phyloP scores from a whole-genome alignment of 768 basidiomycete species.

The Royoungia palumana region DNA sequence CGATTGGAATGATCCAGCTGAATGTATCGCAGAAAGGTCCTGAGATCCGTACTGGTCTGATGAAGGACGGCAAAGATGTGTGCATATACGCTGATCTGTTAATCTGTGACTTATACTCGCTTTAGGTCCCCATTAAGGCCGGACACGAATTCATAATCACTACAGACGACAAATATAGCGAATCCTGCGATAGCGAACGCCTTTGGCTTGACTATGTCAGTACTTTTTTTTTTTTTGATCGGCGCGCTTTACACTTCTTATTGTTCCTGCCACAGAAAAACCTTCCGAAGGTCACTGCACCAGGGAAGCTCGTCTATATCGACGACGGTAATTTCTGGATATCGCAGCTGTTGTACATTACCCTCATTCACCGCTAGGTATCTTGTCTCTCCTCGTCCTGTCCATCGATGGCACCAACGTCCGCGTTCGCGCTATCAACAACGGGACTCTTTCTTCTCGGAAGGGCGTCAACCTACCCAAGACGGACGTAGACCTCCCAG shows the following conservation, averaged over 20 bases:
- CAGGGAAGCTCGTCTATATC: slow-evolving; percentile 96
- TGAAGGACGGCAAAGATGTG: slow-evolving; percentile 83
- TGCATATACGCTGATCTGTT: slow-evolving; percentile 31
- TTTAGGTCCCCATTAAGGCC: slow-evolving; percentile 74
- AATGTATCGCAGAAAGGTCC: slow-evolving; percentile 80
- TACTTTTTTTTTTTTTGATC: slow-evolving; percentile 23
- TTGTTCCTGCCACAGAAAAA: slow-evolving; percentile 54
- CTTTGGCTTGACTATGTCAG: slow-evolving; percentile 94
- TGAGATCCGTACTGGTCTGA: slow-evolving; percentile 96
- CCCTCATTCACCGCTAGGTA: slow-evolving; percentile 39
- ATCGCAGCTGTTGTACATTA: not conserved
- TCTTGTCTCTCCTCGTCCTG: slow-evolving; percentile 89
- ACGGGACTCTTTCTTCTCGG: slow-evolving; percentile 88
- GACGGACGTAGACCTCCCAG: slow-evolving; percentile 95
- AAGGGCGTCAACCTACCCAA: slow-evolving; percentile 99
- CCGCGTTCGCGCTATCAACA: slow-evolving; percentile 85
- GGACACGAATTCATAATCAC: slow-evolving; percentile 94
- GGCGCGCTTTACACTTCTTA: slow-evolving; percentile 2
- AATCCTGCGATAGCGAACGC: slow-evolving; percentile 76
- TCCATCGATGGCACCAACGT: slow-evolving; percentile 80
- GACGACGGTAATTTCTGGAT: slow-evolving; percentile 70
- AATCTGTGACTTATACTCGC: slow-evolving; percentile 4
- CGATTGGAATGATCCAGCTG: slow-evolving; percentile 1
- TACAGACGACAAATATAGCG: slow-evolving; percentile 77
- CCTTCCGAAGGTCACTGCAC: slow-evolving; percentile 90